Base-by-base conservation (phyloP, 2,329 filamentous ascomycete species). In the Beauveria rudraprayagi region DNA sequence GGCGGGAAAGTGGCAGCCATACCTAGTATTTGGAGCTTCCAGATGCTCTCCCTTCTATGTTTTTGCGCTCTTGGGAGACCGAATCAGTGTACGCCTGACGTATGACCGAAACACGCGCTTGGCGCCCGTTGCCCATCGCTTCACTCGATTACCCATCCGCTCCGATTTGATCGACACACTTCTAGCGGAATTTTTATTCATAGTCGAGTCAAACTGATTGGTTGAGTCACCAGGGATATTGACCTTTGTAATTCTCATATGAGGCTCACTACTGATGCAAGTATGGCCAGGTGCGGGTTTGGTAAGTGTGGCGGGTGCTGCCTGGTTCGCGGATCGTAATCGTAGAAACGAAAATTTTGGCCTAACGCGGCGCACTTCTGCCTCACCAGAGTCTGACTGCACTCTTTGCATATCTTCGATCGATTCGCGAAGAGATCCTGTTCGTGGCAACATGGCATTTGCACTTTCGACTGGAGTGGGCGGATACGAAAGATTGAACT, bases 401-500 rank as follows among this genome's bases (percentile, higher is more conserved):
- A 30, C 54, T 6, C 47, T 41, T 22, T 26, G 40, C 16, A 57
- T n/a, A n/a, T 60, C 56, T 9, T 41, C 22, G 0, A 17, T 26
- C 6, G 51, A 59, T 26, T 52, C 48, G 44, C 9, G 53, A 55
- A 34, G 58, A 57, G 47, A 61, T 61, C 22, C 56, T 57, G 7
- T 53, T 62, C 16, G 63, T 63, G 22, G 58, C 54, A 44, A 59
- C 62, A 26, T 62, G 61, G 14, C 56, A 50, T 19, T 61, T 9
- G 55, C 62, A 52, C 46, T 63, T 46, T 65, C 62, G 5, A 48
- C 62, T 5, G 64, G 61, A 2, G 69, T 67, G 3, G 67, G 66
- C 7, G 72, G 72, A 60, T 71, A 73, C 14, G 67, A 61, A 57
- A 75, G 71, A 48, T 72, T 72, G 58, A 75, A 74, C 46, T 72